Percentiles rank a stretch among this genome's conserved stretches.
These are phyloP conservation scores for Akanthomyces uredinophilus DNA, from an alignment of 2,329 filamentous ascomycete genomes.

Conservation along the genomic window DNA sequence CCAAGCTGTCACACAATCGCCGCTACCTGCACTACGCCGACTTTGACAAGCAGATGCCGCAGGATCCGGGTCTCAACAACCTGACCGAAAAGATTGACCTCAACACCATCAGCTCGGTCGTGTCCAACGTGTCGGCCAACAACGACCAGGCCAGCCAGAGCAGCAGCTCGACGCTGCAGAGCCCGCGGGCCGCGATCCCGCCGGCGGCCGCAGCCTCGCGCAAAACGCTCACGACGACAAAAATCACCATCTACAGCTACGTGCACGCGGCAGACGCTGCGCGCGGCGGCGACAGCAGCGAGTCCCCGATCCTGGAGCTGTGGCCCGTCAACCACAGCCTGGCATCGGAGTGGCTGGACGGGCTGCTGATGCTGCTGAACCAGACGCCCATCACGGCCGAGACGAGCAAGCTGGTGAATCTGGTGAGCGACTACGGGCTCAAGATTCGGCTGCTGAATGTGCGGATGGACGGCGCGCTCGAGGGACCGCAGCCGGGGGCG, in stretches of 20 bases:
- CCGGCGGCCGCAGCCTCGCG: neutral
- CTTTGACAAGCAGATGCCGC: slow-evolving; percentile 61
- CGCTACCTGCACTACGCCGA: slow-evolving; percentile 86
- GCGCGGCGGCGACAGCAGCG: slow-evolving; percentile 39
- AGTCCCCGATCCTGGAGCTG: slow-evolving; percentile 74
- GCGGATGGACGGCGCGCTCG: slow-evolving; percentile 70
- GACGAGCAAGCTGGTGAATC: slow-evolving; percentile 80
- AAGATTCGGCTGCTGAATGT: slow-evolving; percentile 93
- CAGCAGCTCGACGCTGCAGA: slow-evolving; percentile 39
- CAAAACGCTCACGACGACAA: slow-evolving; percentile 56
- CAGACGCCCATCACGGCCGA: slow-evolving; percentile 96
- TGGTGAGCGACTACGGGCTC: slow-evolving; percentile 85
- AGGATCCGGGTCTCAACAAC: slow-evolving; percentile 66
- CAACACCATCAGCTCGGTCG: slow-evolving; percentile 81
- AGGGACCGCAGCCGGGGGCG: slow-evolving; percentile 61
- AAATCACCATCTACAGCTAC: slow-evolving; percentile 87
- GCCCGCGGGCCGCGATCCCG: slow-evolving; percentile 10
- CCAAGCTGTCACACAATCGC: slow-evolving; percentile 84
- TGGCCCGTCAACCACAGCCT: slow-evolving; percentile 74
- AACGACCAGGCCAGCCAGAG: slow-evolving; percentile 40
- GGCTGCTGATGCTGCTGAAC: slow-evolving; percentile 87
- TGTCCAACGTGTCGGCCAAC: slow-evolving; percentile 73
- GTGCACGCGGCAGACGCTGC: slow-evolving; percentile 36
- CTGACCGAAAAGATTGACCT: slow-evolving; percentile 82
- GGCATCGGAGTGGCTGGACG: slow-evolving; percentile 95